A percentile compares a stretch with the other conserved stretches of the same genome.
Evolutionary conservation across 345 rosid species (phyloP).

Genomic region (Abelmoschus esculentus): DNA sequence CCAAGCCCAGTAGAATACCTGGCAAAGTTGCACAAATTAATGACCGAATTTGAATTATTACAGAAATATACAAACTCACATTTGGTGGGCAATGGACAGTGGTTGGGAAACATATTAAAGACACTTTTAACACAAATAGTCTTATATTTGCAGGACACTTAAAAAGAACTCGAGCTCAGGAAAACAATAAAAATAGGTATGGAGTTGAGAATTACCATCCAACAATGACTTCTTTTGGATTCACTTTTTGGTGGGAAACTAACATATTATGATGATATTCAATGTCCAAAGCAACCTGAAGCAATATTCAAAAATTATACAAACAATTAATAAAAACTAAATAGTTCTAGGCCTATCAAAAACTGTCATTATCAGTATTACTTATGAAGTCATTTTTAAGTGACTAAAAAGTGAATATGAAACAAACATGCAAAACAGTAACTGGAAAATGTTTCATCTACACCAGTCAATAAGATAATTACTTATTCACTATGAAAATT

Average conservation of each 20-base stretch:
- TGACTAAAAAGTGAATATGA: neutral
- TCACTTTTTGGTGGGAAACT: slow-evolving; percentile 76
- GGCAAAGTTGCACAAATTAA: slow-evolving; percentile 7
- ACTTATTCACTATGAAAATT: neutral
- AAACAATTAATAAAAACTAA: no score
- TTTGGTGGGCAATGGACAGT: neutral
- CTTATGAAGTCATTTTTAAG: no score
- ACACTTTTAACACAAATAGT: neutral
- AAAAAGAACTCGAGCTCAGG: neutral
- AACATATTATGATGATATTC: slow-evolving; percentile 94
- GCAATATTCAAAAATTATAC: neutral
- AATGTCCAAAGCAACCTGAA: slow-evolving; percentile 90
- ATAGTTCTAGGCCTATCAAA: neutral
- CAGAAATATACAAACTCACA: neutral
- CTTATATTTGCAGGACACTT: neutral
- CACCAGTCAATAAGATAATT: neutral
- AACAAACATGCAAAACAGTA: neutral
- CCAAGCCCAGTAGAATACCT: slow-evolving; percentile 97
- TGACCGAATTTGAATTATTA: neutral
- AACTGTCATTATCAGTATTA: no score
- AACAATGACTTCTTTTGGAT: slow-evolving; percentile 88
- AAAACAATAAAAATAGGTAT: neutral
- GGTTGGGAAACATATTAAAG: neutral
- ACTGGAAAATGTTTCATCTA: neutral
- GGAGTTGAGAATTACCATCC: slow-evolving; percentile 66